phyloP scores from a whole-genome alignment of 2,329 filamentous ascomycete genomes.

The Cercospora citrullina region DNA sequence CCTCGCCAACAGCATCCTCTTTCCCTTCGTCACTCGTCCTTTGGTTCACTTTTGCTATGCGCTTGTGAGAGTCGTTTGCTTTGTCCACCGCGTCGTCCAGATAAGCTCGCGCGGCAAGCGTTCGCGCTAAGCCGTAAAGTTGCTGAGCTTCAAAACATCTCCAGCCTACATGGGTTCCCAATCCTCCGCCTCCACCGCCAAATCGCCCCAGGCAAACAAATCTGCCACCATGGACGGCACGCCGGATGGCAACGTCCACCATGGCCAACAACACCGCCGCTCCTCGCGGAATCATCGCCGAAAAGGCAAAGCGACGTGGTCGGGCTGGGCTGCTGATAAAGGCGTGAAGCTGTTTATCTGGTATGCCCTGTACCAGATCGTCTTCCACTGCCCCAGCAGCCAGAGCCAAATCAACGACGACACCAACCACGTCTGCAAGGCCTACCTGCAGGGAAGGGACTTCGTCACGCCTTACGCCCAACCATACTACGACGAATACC shows the following conservation, averaged over 20 bases:
- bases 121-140: background rate
- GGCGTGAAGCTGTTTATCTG: constrained; percentile 67
- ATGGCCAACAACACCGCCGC: constrained; percentile 16
- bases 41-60: background rate
- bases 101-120: background rate
- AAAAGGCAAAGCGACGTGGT: constrained; percentile 23
- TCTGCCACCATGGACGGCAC: constrained; percentile 27
- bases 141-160: constrained; percentile 4
- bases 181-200: constrained; percentile 5
- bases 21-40: background rate
- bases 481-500: constrained; percentile 84
- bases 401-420: constrained; percentile 65
- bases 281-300: constrained; percentile 23
- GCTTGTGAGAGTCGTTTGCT: constrained; percentile 2
- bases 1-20: background rate
- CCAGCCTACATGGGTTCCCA: constrained; percentile 3
- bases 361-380: constrained; percentile 78
- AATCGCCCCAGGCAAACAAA: constrained; percentile 13
- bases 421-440: constrained; percentile 77
- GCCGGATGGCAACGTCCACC: constrained; percentile 22
- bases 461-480: constrained; percentile 72
- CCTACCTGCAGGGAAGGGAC: constrained; percentile 68
- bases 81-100: background rate
- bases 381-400: constrained; percentile 78
- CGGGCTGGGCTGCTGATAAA: constrained; percentile 34